These are phyloP conservation scores for Bryum argenteum DNA, from an alignment of 225 moss, liverwort and hornwort genomes.

Conservation along the genomic window DNA sequence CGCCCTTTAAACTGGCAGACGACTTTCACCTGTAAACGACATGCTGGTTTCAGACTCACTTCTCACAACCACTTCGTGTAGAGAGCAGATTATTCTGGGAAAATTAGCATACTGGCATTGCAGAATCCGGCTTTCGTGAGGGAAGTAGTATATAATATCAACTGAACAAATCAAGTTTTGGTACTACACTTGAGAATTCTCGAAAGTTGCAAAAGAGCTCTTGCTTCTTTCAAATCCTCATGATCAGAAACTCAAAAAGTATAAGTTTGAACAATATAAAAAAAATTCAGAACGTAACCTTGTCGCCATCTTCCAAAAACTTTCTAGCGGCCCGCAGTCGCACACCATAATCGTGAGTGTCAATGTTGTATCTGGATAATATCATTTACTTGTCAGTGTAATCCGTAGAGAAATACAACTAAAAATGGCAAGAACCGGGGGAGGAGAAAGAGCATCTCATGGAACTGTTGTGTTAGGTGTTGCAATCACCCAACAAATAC, in stretches of 20 bases:
- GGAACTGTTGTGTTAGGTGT: neutral
- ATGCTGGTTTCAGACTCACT: constrained; percentile 21
- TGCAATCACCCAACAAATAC: neutral
- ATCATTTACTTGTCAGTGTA: neutral
- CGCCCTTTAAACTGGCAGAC: constrained; percentile 99
- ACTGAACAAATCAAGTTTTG: neutral
- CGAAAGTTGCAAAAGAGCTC: neutral
- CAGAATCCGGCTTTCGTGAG: neutral
- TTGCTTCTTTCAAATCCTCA: neutral
- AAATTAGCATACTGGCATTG: neutral
- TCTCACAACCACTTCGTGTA: neutral
- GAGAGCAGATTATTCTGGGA: neutral
- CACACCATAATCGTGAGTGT: constrained; percentile 97
- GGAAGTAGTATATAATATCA: neutral
- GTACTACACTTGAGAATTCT: neutral
- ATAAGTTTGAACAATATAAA: neutral
- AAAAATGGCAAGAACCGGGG: neutral
- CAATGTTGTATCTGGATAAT: constrained; percentile 85
- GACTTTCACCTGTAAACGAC: constrained; percentile 80
- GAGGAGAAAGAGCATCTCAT: neutral
- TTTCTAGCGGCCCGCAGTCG: constrained; percentile 84
- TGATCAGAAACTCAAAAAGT: neutral
- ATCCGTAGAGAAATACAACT: neutral
- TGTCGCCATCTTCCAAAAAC: constrained; percentile 90
- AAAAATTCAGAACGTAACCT: constrained; percentile 48